Conservation (phyloP, 1,139 yeast species). For the Ashbya aceris region DNA sequence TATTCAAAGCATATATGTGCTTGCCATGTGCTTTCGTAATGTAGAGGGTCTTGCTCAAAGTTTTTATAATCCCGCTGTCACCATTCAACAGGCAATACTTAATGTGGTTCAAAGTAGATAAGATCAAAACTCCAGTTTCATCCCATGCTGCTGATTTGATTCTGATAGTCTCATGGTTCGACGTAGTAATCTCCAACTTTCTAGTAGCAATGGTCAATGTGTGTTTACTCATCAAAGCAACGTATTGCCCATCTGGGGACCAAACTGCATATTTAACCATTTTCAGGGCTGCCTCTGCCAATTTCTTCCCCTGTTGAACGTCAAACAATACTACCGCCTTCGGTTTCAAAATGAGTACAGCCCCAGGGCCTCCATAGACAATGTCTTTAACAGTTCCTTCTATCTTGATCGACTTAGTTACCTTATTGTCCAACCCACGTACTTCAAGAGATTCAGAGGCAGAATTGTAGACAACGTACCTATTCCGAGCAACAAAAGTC, state of each 20-base stretch:
- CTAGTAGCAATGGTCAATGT: constrained; percentile 81
- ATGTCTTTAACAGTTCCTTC: constrained; percentile 70
- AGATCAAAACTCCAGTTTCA: constrained; percentile 81
- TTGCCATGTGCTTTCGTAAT: constrained; percentile 63
- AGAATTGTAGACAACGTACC: constrained; percentile 77
- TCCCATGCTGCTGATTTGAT: constrained; percentile 99
- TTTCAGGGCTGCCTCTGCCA: constrained; percentile 62
- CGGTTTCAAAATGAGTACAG: constrained; percentile 64
- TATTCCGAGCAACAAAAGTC: constrained; percentile 82
- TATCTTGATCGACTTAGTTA: constrained; percentile 71
- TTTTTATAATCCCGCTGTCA: constrained; percentile 88
- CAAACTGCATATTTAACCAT: constrained; percentile 82
- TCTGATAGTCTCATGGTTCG: constrained; percentile 93
- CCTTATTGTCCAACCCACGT: constrained; percentile 70
- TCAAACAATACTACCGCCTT: constrained; percentile 74
- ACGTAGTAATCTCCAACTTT: constrained; percentile 66
- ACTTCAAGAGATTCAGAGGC: constrained; percentile 61
- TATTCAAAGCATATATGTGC: constrained; percentile 69
- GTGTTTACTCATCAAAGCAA: constrained; percentile 88
- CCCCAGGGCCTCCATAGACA: constrained; percentile 73
- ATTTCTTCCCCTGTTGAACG: constrained; percentile 80
- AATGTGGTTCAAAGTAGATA: constrained; percentile 91
- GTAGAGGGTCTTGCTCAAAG: constrained; percentile 85
- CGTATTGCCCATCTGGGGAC: constrained; percentile 81
- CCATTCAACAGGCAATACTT: constrained; percentile 91